Base-by-base conservation (phyloP, 768 basidiomycete species). In the Daedaleopsis nitida region DNA sequence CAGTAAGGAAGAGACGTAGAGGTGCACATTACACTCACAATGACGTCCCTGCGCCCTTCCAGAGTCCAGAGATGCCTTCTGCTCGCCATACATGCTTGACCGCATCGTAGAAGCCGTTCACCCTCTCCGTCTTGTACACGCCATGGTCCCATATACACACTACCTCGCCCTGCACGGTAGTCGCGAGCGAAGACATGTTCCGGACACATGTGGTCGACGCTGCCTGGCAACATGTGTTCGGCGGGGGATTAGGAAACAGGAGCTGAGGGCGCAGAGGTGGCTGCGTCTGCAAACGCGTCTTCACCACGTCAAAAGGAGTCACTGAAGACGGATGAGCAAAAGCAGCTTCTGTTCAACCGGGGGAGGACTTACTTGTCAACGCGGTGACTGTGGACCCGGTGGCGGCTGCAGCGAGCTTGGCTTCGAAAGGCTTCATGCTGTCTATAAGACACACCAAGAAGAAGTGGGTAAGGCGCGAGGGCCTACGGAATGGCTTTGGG, bases 261-360 rank as follows among this genome's bases (percentile, higher is more conserved):
- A 73, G 77, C 70, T 73, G 73, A 21, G 54, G 61, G 23, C 35
- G 65, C 45, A 53, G 44, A 21, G 81, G 77, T n/a, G 88, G 88
- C 72, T 92, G 94, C 0, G 97, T 98, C 74, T 99, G 97, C 17
- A 99, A 78, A 32, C 97, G 86, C 13, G 96, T 98, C 75, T 98
- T 98, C 66, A 98, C 83, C 57, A 99, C 94, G 75, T 99, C 97
- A 73, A 99, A 99, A 3, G 97, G 97, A 3, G 96, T 98, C 97
- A 99, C 96, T 98, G 61, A 42, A 60, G 53, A 16, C 43, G 3
- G 24, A 66, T 60, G 37, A 24, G 47, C 12, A 11, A 14, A 11
- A 38, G 13, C 13, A 23, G 43, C 6, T 6, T 21, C 37, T 53
- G 27, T 17, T 27, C 19, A 54, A 32, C 17, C 27, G 49, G 21